Evolutionary conservation across 2,329 filamentous ascomycete genomes (phyloP).

Genomic region (Colletotrichum filicis): DNA sequence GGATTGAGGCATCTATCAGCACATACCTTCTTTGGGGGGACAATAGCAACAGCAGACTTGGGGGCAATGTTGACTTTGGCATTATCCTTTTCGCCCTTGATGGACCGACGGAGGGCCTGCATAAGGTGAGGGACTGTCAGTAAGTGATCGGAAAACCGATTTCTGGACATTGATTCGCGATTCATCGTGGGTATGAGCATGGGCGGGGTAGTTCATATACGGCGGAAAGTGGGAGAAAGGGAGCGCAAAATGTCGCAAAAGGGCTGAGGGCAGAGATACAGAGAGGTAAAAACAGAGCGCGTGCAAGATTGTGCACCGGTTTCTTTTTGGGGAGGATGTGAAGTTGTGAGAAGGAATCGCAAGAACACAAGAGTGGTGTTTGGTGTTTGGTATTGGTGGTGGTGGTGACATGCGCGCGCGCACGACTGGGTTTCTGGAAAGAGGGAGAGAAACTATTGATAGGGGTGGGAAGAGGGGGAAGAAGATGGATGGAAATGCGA

Average conservation of each 20-base stretch:
- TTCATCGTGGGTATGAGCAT: conserved; percentile 32
- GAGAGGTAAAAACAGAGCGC: not conserved
- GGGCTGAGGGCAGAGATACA: not conserved
- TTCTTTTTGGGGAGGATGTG: not conserved
- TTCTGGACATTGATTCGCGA: conserved; percentile 31
- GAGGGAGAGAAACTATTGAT: not conserved
- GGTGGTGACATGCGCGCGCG: conserved; percentile 1
- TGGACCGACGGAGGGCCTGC: conserved; percentile 85
- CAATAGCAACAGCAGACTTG: conserved; percentile 88
- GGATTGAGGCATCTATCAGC: conserved; percentile 36
- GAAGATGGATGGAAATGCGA: conserved; percentile 16
- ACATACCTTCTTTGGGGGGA: conserved; percentile 90
- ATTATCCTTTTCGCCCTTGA: conserved; percentile 88
- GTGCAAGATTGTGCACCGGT: not conserved
- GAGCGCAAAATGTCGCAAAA: not conserved
- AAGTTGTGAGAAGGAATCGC: conserved; percentile 7
- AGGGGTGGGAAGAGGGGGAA: not conserved
- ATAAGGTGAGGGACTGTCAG: conserved; percentile 58
- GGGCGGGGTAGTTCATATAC: conserved; percentile 31
- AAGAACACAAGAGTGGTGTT: not conserved
- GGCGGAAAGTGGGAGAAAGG: conserved; percentile 29
- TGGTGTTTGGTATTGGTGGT: not conserved
- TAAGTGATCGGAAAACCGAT: conserved; percentile 30
- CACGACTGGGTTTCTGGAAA: not conserved
- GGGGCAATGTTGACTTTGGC: conserved; percentile 81